Conservation (phyloP, 805 yeast genomes). For the Teunomyces tritomae region DNA sequence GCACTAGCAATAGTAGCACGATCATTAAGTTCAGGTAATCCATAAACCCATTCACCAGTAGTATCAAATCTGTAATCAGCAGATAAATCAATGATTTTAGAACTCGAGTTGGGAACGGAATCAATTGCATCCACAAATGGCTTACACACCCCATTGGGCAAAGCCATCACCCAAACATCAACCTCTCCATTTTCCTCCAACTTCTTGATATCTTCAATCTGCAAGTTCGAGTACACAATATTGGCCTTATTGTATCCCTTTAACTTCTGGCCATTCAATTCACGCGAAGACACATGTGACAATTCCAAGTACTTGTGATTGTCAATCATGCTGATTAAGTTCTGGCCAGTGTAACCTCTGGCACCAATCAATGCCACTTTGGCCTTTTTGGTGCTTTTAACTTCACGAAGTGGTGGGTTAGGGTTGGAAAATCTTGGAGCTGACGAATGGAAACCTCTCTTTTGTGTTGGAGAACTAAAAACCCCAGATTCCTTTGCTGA, state of each 20-base stretch:
- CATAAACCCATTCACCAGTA: conserved; percentile 87
- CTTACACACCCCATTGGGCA: conserved; percentile 95
- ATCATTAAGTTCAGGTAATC: conserved; percentile 86
- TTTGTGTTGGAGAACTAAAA: conserved; percentile 46
- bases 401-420: conserved; percentile 68
- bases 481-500: conserved; percentile 45
- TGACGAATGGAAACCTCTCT: conserved; percentile 51
- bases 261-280: conserved; percentile 80
- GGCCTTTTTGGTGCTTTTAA: conserved; percentile 58
- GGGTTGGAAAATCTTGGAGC: conserved; percentile 36
- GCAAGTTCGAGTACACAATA: conserved; percentile 79
- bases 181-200: conserved; percentile 75
- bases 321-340: conserved; percentile 82
- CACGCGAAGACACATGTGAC: conserved; percentile 94
- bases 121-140: conserved; percentile 83
- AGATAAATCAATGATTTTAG: conserved; percentile 85
- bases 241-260: conserved; percentile 83
- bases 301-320: conserved; percentile 84
- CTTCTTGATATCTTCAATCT: conserved; percentile 77
- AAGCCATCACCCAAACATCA: conserved; percentile 98
- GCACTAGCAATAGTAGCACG: conserved; percentile 69
- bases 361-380: conserved; percentile 96
- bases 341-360: conserved; percentile 96
- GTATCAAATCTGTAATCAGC: conserved; percentile 96
- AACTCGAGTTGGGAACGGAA: conserved; percentile 57